phyloP scores from a whole-genome alignment of 352 stramenopile species.

The Phytophthora nicotianae region DNA sequence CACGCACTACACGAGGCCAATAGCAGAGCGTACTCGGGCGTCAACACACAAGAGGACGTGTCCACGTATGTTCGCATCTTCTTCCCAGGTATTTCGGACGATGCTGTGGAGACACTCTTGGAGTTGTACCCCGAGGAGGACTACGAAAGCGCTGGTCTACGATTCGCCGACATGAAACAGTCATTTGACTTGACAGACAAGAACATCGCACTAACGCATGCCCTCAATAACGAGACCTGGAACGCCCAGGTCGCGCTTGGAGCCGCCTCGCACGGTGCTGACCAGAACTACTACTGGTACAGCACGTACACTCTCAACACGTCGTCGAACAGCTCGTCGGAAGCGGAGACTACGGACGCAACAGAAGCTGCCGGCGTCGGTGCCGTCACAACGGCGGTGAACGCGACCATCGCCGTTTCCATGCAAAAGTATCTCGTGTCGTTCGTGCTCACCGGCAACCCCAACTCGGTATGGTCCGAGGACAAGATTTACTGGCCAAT shows the following conservation, averaged over 20 bases:
- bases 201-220: conserved; percentile 29
- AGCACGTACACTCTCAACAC: conserved; percentile 31
- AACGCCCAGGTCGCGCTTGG: conserved; percentile 21
- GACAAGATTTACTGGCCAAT: conserved; percentile 35
- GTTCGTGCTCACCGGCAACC: conserved; percentile 32
- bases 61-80: conserved; percentile 30
- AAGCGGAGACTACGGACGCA: background rate
- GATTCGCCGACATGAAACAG: conserved; percentile 35
- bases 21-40: background rate
- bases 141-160: conserved; percentile 24
- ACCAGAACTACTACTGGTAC: conserved; percentile 39
- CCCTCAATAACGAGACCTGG: conserved; percentile 27
- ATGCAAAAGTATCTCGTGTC: conserved; percentile 39
- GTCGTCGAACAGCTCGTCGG: conserved; percentile 17
- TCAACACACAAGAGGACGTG: conserved; percentile 16
- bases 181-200: conserved; percentile 27
- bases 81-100: conserved; percentile 32
- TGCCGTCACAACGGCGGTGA: conserved; percentile 11
- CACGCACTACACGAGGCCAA: conserved; percentile 31
- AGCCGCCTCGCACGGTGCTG: conserved; percentile 20
- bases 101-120: conserved; percentile 21
- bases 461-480: conserved; percentile 23
- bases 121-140: conserved; percentile 26
- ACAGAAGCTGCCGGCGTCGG: background rate
- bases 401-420: conserved; percentile 25